Evolutionary conservation across 352 stramenopile species (phyloP), one percentile per base, ranked within the genome.

Genomic region (Halophytophthora polymorphica): DNA sequence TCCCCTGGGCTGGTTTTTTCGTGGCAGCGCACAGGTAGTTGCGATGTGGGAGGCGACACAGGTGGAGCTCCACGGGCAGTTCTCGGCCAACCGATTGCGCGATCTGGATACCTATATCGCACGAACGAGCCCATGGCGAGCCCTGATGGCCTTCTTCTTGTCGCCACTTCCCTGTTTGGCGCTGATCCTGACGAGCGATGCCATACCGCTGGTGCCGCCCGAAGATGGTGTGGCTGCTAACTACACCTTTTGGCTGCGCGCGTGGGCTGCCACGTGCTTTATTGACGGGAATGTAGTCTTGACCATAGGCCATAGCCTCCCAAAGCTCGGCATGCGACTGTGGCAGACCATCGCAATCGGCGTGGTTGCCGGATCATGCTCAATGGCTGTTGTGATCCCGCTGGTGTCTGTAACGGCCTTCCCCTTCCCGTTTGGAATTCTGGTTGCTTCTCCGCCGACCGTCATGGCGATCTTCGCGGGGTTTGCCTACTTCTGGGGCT

Each of bases 381-480:
- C 58, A 7, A 40, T 58, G 36, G 31, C 46, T 2, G 60, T 59
- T 6, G 45, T 60, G 6, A 59, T 54, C 22, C 43, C 19, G 5
- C 35, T 63, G 7, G 53, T 40, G 23, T 35, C 18, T 13, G 8
- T 58, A 12, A 69, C 72, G 12, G 61, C 54, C 2, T 78, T 77
- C 33, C 69, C 64, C 0, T 29, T 80, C 8, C 64, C 69, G 3
- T 83, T 83, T 53, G 59, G 61, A 8, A 52, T 78, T 4, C 39
- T 74, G 0, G 34, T 78, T 2, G 59, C 22, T 0, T 38, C 45
- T 2, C 61, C 61, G 0, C 47, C 41, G 6, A 50, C 50, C 35
- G 46, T 64, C 6, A 2, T 58, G 12, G 37, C 51, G 19, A 47
- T 59, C 2, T 37, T 42, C 14, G 33, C 17, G 0, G 64, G 55